Base-by-base conservation (phyloP, 768 basidiomycete species). In the Lyophyllum decastes region DNA sequence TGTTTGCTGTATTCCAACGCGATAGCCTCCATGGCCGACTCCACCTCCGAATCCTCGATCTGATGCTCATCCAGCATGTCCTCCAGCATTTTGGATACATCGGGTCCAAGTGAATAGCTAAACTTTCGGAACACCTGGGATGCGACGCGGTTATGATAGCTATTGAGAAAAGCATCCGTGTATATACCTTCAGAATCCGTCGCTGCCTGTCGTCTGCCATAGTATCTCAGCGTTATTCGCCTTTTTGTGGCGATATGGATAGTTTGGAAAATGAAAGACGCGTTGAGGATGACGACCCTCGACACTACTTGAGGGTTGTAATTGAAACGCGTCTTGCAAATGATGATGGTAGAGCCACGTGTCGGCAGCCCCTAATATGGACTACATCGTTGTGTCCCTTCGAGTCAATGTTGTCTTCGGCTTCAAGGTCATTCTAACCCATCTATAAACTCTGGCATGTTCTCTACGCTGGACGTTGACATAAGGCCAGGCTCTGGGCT, bases 1-100 rank as follows among this genome's bases (percentile, higher is more conserved):
- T 95, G 92, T 64, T 88, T 91, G 64, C 92, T 92, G 64, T 94
- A 95, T 64, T 93, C 92, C 61, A 89, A 86, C 8, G 92, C 92
- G 26, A 95, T 79, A 44, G 86, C 83, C 64, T 94, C 93, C 12
- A 94, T 73, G 44, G 90, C 90, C 40, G 78, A 78, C 60, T 93
- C 90, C 17, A 89, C 76, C 45, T 91, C 87, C 26, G 84, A 80
- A 50, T 87, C 84, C 2, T 76, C 68, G 46, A 95, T 89, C 48
- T 89, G 86, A 70, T 94, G 88, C 57, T 80, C 73, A 46, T 85
- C 82, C 17, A 94, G 73, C 35, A 95, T 83, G 12, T 82, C 78
- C 65, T 94, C 90, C 16, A 94, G 69, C 61, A 89, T 82, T 40
- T 83, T 80, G 22, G 92, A 73, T 9, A 86, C 85, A 54, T 93